Conservation (phyloP, 495 filamentous ascomycete species). For the Neurospora discreta region DNA sequence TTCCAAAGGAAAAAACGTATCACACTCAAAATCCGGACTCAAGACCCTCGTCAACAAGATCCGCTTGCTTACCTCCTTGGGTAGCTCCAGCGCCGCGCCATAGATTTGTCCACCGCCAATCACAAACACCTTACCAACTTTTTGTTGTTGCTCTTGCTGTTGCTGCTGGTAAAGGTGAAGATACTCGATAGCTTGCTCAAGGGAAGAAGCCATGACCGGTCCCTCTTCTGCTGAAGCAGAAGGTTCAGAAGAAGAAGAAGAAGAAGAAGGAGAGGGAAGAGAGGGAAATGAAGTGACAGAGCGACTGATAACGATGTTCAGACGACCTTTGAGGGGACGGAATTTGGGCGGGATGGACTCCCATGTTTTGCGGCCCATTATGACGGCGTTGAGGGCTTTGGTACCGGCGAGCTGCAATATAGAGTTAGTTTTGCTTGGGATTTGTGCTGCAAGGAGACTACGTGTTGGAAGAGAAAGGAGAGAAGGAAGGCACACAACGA, state of each 20-base stretch:
- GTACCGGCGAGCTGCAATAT: not conserved
- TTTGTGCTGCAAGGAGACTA: not conserved
- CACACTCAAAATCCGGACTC: constrained; percentile 62
- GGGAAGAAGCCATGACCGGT: constrained; percentile 23
- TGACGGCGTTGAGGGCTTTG: constrained; percentile 57
- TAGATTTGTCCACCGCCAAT: constrained; percentile 91
- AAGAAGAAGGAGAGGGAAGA: not conserved
- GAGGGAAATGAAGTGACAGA: constrained; percentile 6
- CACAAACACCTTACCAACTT: constrained; percentile 54
- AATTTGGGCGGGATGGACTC: constrained; percentile 67
- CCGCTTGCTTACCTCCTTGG: constrained; percentile 27
- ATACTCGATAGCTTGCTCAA: constrained; percentile 48
- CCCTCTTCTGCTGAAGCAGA: constrained; percentile 5
- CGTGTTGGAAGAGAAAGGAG: too few relatives aligned
- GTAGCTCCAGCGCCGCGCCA: constrained; percentile 45
- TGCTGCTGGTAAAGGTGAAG: constrained; percentile 14
- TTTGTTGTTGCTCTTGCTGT: constrained; percentile 6
- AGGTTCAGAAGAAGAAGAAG: not conserved
- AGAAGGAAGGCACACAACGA: not conserved
- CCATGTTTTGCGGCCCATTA: constrained; percentile 98
- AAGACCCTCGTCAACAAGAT: constrained; percentile 55
- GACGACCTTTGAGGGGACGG: constrained; percentile 64
- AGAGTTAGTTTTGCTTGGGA: not conserved
- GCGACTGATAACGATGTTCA: constrained; percentile 69
- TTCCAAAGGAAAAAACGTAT: constrained; percentile 71